Conservation (phyloP, 2,329 filamentous ascomycete genomes). For the Microthyrium microscopicum region DNA sequence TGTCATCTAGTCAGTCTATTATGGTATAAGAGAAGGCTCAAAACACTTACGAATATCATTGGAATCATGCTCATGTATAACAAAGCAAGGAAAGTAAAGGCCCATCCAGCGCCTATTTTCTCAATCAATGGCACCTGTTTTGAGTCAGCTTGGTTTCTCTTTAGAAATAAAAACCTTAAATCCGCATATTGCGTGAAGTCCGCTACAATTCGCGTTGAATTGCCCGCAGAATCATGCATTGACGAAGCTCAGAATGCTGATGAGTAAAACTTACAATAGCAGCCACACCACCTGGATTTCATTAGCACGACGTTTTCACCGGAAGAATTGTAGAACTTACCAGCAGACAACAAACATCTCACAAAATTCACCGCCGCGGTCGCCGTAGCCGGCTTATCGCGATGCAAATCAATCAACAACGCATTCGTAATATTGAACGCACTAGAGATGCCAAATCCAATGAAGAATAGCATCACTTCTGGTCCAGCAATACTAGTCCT, state of each 20-base stretch:
- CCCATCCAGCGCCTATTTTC: slow-evolving; percentile 42
- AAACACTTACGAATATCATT: slow-evolving; percentile 6
- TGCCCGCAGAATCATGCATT: too few species aligned
- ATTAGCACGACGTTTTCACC: too few species aligned
- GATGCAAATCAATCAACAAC: slow-evolving; percentile 29
- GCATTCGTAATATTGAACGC: slow-evolving; percentile 34
- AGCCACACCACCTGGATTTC: slow-evolving; percentile 40
- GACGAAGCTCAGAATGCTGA: too few species aligned
- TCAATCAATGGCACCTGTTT: slow-evolving; percentile 42
- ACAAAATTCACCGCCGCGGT: slow-evolving; percentile 49
- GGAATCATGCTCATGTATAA: slow-evolving; percentile 5
- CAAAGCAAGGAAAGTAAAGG: slow-evolving; percentile 9
- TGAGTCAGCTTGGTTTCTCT: too few species aligned
- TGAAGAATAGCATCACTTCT: slow-evolving; percentile 34
- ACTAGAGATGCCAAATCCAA: slow-evolving; percentile 39
- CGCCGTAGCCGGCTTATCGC: slow-evolving; percentile 42
- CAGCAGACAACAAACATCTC: slow-evolving; percentile 44
- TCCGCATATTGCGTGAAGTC: too few species aligned
- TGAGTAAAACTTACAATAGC: too few species aligned
- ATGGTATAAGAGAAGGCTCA: too few species aligned
- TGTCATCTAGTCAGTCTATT: too few species aligned
- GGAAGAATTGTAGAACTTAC: too few species aligned
- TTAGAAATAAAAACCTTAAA: too few species aligned
- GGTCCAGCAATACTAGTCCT: slow-evolving; percentile 23
- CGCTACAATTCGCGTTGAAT: too few species aligned